A percentile compares a stretch with the other conserved stretches of the same genome.
phyloP scores from a whole-genome alignment of 305 asterid species.

The Solanum hybrid region DNA sequence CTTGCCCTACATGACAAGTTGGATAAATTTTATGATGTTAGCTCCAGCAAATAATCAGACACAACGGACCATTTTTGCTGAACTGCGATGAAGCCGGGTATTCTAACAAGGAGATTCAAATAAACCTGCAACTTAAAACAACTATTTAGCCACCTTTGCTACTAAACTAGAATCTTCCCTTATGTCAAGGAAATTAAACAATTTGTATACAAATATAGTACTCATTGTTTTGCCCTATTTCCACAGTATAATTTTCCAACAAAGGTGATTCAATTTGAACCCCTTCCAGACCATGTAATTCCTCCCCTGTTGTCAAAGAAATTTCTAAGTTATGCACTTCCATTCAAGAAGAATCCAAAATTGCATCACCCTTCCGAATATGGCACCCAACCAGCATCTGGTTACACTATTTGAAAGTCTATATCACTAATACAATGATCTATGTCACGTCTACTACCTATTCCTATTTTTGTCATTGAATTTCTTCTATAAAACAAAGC shows the following conservation, averaged over 20 bases:
- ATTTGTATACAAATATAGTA: background rate
- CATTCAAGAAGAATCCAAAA: background rate
- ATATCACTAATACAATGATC: background rate
- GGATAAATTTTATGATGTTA: background rate
- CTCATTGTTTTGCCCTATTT: background rate
- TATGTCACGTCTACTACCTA: background rate
- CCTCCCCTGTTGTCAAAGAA: background rate
- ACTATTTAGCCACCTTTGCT: background rate
- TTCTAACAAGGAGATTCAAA: background rate
- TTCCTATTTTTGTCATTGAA: background rate
- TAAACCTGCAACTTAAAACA: background rate
- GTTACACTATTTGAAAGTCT: background rate
- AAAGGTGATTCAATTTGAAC: background rate
- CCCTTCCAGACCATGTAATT: background rate
- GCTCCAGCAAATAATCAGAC: background rate
- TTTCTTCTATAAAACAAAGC: background rate
- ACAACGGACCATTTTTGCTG: background rate
- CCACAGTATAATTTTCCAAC: background rate
- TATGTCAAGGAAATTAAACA: background rate
- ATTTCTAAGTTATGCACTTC: background rate
- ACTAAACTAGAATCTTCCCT: background rate
- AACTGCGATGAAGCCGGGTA: background rate
- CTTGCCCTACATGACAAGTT: conserved; percentile 30
- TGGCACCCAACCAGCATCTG: background rate
- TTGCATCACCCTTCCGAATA: background rate